phyloP scores from a whole-genome alignment of 1,284 basidiomycete species.

The Athelia psychrophila region DNA sequence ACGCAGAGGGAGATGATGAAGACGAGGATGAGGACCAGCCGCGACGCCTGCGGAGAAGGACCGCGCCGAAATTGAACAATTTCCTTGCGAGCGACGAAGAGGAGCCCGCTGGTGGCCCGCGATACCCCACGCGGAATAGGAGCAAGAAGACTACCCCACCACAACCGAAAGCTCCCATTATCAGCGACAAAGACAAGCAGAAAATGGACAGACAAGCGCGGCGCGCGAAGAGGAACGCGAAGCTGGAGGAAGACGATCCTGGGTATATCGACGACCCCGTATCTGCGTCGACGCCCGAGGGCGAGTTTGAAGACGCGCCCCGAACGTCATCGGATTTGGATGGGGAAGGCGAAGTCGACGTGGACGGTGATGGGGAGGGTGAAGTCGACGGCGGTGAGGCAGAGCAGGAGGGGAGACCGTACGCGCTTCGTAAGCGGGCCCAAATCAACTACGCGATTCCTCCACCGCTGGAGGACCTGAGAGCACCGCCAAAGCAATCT shows the following conservation, averaged over 20 bases:
- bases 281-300: constrained; percentile 51
- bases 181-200: constrained; percentile 9
- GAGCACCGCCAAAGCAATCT: constrained; percentile 38
- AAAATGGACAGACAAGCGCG: constrained; percentile 1
- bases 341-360: constrained; percentile 16
- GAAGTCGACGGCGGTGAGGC: constrained; percentile 43
- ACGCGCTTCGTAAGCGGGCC: constrained; percentile 59
- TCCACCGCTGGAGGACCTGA: constrained; percentile 68
- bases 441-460: constrained; percentile 77
- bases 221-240: constrained; percentile 9
- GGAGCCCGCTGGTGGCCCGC: constrained; percentile 22
- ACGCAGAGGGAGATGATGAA: constrained; percentile 23
- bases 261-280: constrained; percentile 46
- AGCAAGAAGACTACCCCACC: constrained; percentile 29
- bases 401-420: constrained; percentile 54
- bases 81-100: constrained; percentile 52
- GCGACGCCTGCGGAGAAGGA: constrained; percentile 19
- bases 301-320: constrained; percentile 53
- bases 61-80: constrained; percentile 21
- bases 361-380: constrained; percentile 10
- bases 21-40: constrained; percentile 35
- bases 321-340: constrained; percentile 45
- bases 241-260: constrained; percentile 43
- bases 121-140: constrained; percentile 34
- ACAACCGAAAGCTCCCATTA: constrained; percentile 19